phyloP scores from a whole-genome alignment of 768 basidiomycete genomes.

The Boletus rubropictus region DNA sequence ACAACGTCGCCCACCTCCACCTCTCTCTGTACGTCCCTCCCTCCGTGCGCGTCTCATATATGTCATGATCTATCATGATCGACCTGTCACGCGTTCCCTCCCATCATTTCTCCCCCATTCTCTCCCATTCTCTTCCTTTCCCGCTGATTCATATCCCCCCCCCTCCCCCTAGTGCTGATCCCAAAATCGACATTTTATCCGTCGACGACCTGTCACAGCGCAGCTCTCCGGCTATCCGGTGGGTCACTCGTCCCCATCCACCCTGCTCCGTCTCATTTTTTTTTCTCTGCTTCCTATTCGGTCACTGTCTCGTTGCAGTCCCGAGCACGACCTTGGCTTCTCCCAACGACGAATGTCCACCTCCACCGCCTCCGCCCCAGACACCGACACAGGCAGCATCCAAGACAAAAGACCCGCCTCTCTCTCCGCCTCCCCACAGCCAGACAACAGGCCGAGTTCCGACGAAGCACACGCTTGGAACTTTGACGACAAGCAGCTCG shows the following conservation, averaged over 20 bases:
- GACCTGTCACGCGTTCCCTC: constrained; percentile 18
- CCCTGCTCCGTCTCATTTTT: constrained; percentile 14
- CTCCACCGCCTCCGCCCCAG: constrained; percentile 62
- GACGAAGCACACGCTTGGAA: constrained; percentile 23
- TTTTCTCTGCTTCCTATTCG: constrained; percentile 1
- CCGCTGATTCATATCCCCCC: constrained; percentile 12
- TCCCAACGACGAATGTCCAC: constrained; percentile 66
- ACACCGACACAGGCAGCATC: constrained; percentile 51
- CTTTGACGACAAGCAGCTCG: constrained; percentile 36
- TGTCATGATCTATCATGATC: constrained; percentile 31
- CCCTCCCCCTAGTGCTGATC: constrained; percentile 29
- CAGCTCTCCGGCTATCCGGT: constrained; percentile 45
- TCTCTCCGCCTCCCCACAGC: constrained; percentile 45
- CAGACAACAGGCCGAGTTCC: constrained; percentile 42
- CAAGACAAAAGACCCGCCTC: constrained; percentile 57
- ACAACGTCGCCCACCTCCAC: constrained; percentile 60
- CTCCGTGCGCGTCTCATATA: constrained; percentile 24
- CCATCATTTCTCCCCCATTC: constrained; percentile 9
- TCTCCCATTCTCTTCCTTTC: neutral
- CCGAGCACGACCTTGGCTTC: constrained; percentile 51
- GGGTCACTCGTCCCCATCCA: constrained; percentile 23
- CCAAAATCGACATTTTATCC: constrained; percentile 39
- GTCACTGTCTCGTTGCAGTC: constrained; percentile 25
- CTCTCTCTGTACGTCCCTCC: constrained; percentile 47
- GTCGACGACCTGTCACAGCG: constrained; percentile 44